Conservation (phyloP, 148 eudicot species). For the Bassia scoparia region DNA sequence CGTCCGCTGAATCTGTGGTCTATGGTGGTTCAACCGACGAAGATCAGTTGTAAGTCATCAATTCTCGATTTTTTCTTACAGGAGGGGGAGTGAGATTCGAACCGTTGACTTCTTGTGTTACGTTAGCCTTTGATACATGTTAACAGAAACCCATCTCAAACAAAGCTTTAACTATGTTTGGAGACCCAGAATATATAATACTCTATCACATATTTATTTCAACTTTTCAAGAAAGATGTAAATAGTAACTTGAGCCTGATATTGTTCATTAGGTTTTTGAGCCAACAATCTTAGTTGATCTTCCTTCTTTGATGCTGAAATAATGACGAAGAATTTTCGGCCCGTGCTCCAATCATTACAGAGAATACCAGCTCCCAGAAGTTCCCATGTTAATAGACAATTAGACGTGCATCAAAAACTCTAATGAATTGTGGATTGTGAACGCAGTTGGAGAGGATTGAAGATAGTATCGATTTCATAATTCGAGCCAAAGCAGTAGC, state of each 20-base stretch:
- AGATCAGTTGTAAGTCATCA: slow-evolving; percentile 55
- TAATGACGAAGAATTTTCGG: slow-evolving; percentile 93
- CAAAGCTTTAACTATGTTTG: too few relatives aligned
- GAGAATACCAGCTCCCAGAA: slow-evolving; percentile 40
- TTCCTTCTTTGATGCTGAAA: slow-evolving; percentile 64
- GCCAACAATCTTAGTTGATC: slow-evolving; percentile 81
- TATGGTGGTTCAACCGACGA: slow-evolving; percentile 74
- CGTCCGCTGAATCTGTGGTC: slow-evolving; percentile 52
- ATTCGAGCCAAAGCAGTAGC: slow-evolving; percentile 57
- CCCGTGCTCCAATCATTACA: slow-evolving; percentile 89
- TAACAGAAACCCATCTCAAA: too few relatives aligned
- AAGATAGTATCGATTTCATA: slow-evolving; percentile 67
- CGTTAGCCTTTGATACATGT: too few relatives aligned
- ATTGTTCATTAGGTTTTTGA: slow-evolving; percentile 65
- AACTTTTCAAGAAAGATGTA: not conserved
- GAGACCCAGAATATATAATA: too few relatives aligned
- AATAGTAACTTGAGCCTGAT: not conserved
- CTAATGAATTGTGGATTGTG: not conserved
- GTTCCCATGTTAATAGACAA: too few relatives aligned
- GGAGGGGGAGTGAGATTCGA: too few relatives aligned
- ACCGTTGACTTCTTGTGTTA: too few relatives aligned
- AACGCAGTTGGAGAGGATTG: slow-evolving; percentile 57
- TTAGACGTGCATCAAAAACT: too few relatives aligned
- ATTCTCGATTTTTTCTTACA: too few relatives aligned
- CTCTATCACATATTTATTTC: too few relatives aligned